A percentile compares a stretch with the other conserved stretches of the same genome.
Evolutionary conservation across 768 basidiomycete species (phyloP).

Genomic region (Daedaleopsis nitida): DNA sequence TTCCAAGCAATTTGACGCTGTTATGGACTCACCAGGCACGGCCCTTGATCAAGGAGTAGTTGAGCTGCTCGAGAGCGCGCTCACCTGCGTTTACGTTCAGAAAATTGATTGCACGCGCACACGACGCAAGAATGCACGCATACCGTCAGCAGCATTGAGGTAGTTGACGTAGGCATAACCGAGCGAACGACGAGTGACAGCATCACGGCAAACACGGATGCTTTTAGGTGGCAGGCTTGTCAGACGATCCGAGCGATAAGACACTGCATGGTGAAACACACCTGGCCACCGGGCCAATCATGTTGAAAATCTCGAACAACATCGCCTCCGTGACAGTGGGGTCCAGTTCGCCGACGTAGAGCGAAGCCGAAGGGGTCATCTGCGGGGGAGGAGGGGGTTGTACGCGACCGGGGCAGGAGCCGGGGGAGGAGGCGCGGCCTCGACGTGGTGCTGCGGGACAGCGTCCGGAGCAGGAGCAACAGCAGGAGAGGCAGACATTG

Average conservation of each 20-base stretch:
- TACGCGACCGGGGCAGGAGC: slow-evolving; percentile 57
- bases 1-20: background rate
- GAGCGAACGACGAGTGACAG: slow-evolving; percentile 98
- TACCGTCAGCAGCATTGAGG: slow-evolving; percentile 91
- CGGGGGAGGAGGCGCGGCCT: slow-evolving; percentile 50
- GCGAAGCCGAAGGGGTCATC: slow-evolving; percentile 82
- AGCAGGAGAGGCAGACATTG: slow-evolving; percentile 40
- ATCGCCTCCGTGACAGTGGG: slow-evolving; percentile 98
- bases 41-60: slow-evolving; percentile 98
- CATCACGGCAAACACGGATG: slow-evolving; percentile 99
- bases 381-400: slow-evolving; percentile 53
- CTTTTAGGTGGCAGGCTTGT: slow-evolving; percentile 40
- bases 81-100: slow-evolving; percentile 59
- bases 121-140: slow-evolving; percentile 27
- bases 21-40: slow-evolving; percentile 79
- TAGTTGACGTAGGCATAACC: slow-evolving; percentile 99
- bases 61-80: slow-evolving; percentile 97
- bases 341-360: slow-evolving; percentile 99
- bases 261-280: slow-evolving; percentile 36
- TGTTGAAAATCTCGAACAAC: slow-evolving; percentile 99
- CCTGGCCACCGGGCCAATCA: slow-evolving; percentile 99
- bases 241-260: slow-evolving; percentile 11
- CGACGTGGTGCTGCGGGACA: slow-evolving; percentile 37
- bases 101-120: slow-evolving; percentile 9
- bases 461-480: slow-evolving; percentile 35